Conservation (phyloP, 2,329 filamentous ascomycete genomes). For the Raffaelea albimanens region DNA sequence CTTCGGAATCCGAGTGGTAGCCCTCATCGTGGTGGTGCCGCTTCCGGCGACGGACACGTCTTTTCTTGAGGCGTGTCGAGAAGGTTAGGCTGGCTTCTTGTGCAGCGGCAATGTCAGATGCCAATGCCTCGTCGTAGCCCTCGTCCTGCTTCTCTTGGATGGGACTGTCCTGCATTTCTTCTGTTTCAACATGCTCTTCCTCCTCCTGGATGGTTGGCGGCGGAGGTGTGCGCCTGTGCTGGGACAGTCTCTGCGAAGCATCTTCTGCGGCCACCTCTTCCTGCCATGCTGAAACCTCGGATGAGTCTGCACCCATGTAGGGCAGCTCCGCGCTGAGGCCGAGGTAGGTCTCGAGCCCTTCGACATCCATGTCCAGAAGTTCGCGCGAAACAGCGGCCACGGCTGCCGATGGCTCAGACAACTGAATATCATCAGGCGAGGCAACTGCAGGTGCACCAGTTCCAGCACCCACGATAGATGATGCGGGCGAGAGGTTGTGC, state of each 20-base stretch:
- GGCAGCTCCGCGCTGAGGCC: constrained; percentile 8
- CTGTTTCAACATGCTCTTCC: constrained; percentile 17
- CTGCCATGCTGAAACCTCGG: not conserved
- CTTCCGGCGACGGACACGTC: constrained; percentile 29
- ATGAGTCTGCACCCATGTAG: not conserved
- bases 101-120: constrained; percentile 24
- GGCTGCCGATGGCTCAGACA: constrained; percentile 41
- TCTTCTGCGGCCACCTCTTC: not conserved
- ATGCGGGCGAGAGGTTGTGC: not conserved
- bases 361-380: constrained; percentile 32
- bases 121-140: constrained; percentile 18
- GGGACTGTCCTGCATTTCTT: constrained; percentile 15
- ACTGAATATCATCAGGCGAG: constrained; percentile 22
- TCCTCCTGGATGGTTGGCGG: constrained; percentile 10
- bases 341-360: constrained; percentile 24
- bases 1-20: constrained; percentile 15
- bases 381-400: constrained; percentile 43
- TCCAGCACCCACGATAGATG: not conserved
- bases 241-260: not conserved
- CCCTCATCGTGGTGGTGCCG: constrained; percentile 22
- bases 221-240: constrained; percentile 1
- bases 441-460: constrained; percentile 3
- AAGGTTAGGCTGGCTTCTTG: constrained; percentile 26
- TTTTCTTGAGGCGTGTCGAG: constrained; percentile 39
- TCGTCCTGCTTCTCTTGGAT: constrained; percentile 7